A percentile compares a stretch with the other conserved stretches of the same genome.
phyloP scores from a whole-genome alignment of 805 yeast species.

The Huiozyma naganishii region DNA sequence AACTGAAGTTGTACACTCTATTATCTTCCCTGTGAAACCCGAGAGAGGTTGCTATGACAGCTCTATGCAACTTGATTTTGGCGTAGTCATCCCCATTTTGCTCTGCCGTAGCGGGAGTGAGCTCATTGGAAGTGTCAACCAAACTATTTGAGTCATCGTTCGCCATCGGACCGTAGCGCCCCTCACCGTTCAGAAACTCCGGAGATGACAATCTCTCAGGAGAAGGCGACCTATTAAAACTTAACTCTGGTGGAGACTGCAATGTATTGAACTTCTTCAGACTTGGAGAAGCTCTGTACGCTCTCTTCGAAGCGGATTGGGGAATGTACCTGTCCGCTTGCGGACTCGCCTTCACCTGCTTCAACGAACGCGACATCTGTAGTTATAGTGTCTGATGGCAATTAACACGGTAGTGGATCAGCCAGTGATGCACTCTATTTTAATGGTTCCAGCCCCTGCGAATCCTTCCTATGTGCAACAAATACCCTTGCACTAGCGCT shows the following conservation, averaged over 20 bases:
- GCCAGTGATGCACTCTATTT: too few species aligned
- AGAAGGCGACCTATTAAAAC: conserved; percentile 12
- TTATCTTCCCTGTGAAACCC: conserved; percentile 23
- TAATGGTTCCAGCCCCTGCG: too few species aligned
- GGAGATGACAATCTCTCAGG: conserved; percentile 24
- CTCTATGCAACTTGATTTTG: conserved; percentile 19
- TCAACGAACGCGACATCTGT: neutral
- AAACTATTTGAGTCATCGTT: neutral
- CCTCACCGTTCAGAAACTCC: conserved; percentile 17
- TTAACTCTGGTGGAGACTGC: conserved; percentile 2
- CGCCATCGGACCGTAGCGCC: conserved; percentile 9
- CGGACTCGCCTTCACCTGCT: conserved; percentile 5
- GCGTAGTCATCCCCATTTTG: conserved; percentile 5
- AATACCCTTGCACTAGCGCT: too few species aligned
- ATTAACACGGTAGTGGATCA: too few species aligned
- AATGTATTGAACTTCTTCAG: conserved; percentile 8
- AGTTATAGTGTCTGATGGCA: too few species aligned
- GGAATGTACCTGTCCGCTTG: conserved; percentile 33
- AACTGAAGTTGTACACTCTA: conserved; percentile 1
- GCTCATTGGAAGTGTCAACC: neutral
- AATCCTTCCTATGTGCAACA: too few species aligned
- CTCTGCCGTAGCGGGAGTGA: neutral
- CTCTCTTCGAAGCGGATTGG: conserved; percentile 21
- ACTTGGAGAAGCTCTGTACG: conserved; percentile 13
- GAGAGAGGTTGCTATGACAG: conserved; percentile 40